phyloP scores from a whole-genome alignment of 192 early-diverging fungal genomes.

The Umbelopsis isabellina region DNA sequence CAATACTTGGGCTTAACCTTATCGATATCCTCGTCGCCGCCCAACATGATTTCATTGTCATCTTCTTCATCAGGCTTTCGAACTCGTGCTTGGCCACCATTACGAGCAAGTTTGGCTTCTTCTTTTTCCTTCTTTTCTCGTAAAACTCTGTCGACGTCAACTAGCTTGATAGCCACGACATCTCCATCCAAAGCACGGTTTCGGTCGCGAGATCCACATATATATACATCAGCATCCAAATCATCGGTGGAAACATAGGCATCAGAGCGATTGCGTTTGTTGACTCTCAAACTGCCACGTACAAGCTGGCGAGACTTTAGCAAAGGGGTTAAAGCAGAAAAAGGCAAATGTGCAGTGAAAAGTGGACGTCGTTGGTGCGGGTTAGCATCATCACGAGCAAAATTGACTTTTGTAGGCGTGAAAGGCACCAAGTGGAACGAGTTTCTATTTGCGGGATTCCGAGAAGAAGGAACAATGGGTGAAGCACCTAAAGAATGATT shows the following conservation, averaged over 20 bases:
- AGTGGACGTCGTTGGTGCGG: slow-evolving; percentile 54
- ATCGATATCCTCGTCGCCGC: slow-evolving; percentile 52
- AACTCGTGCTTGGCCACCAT: slow-evolving; percentile 48
- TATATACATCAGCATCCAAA: slow-evolving; percentile 75
- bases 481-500: slow-evolving; percentile 10
- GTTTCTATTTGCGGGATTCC: slow-evolving; percentile 20
- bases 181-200: slow-evolving; percentile 88
- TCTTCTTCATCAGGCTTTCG: slow-evolving; percentile 57
- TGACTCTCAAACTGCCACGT: slow-evolving; percentile 80
- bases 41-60: slow-evolving; percentile 50
- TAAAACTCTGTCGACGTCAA: slow-evolving; percentile 67
- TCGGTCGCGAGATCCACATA: slow-evolving; percentile 71
- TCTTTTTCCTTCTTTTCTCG: slow-evolving; percentile 56
- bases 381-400: slow-evolving; percentile 47
- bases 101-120: slow-evolving; percentile 57
- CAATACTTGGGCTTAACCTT: slow-evolving; percentile 58
- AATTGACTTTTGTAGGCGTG: slow-evolving; percentile 47
- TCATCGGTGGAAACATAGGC: slow-evolving; percentile 85
- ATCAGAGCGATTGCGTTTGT: slow-evolving; percentile 80
- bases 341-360: slow-evolving; percentile 59
- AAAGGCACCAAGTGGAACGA: slow-evolving; percentile 42
- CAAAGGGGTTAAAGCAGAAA: slow-evolving; percentile 52
- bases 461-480: slow-evolving; percentile 14
- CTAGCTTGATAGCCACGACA: slow-evolving; percentile 70
- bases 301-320: slow-evolving; percentile 57